Base-by-base conservation (phyloP, 1,284 basidiomycete species). In the Ustilago xerochloae region DNA sequence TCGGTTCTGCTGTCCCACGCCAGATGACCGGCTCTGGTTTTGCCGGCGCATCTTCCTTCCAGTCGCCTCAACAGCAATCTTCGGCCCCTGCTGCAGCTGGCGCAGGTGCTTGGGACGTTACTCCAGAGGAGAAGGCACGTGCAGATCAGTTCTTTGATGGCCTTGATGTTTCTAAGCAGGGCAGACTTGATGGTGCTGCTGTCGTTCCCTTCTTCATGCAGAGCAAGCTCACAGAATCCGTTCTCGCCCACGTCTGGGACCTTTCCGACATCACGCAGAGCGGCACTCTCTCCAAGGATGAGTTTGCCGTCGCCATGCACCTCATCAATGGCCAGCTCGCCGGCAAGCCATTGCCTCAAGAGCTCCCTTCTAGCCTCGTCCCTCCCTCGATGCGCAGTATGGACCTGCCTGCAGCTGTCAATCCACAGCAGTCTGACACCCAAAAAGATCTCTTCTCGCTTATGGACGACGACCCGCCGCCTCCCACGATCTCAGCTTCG, bases 121-220 rank as follows among this genome's bases (percentile, higher is more conserved):
- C 91, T 0, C 85, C 91, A 0, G 86, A 88, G 2, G 94, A 96
- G 80, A 97, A 97, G 84, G 88, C 90, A 0, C 88, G 87, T 35
- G 88, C 92, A 3, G 95, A 99, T 83, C 87, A 87, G 15, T 92
- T 91, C 86, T 99, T 98, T 81, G 90, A 92, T 60, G 88, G 88
- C 29, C 88, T 99, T 33, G 97, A 99, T 84, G 85, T 88, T 15
- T 88, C 89, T 68, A 90, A 89, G 75, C 88, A 87, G 65, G 95
- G 94, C 1, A 92, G 88, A 77, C 92, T 99, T 32, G 94, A 96
- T 80, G 95, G 94, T 10, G 93, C 96, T 70, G 90, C 93, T 22
- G 97, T 94, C 4, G 97, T 98, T 0, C 93, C 93, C 5, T 99
- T 99, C 85, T 93, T 99, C 91, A 86, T 97, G 69, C 91, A 95